phyloP scores from a whole-genome alignment of 345 rosid species.

The Gossypium turneri region DNA sequence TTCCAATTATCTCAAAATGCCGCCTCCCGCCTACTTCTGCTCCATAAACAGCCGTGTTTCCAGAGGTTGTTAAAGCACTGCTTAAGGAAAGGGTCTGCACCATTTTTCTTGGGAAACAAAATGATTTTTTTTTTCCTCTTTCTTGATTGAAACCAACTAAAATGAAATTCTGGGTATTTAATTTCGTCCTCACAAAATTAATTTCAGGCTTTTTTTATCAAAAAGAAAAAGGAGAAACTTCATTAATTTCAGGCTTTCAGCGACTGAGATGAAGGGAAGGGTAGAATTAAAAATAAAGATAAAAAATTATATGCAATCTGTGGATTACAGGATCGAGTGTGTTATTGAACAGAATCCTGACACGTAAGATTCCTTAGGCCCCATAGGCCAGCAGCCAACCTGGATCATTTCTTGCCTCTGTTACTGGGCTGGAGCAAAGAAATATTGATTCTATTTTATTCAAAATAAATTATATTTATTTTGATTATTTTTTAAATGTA shows the following conservation, averaged over 20 bases:
- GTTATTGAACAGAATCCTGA: no score
- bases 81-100: constrained; percentile 48
- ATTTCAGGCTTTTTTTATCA: neutral
- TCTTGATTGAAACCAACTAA: neutral
- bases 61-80: constrained; percentile 38
- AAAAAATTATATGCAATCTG: no score
- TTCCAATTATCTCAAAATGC: constrained; percentile 31
- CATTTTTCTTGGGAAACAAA: constrained; percentile 27
- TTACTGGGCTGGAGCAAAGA: no score
- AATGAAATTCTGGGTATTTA: neutral
- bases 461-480: no score
- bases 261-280: no score
- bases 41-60: constrained; percentile 39
- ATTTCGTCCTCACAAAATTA: neutral
- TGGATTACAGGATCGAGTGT: no score
- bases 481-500: no score
- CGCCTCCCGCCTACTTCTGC: constrained; percentile 31
- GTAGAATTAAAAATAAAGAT: no score
- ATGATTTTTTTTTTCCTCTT: neutral
- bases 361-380: no score
- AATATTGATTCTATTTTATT: no score
- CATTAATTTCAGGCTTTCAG: neutral
- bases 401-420: no score
- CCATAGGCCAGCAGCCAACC: no score
- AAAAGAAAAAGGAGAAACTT: neutral